Base-by-base conservation (phyloP, 306 rosid genomes). In the Vigna angularis region DNA sequence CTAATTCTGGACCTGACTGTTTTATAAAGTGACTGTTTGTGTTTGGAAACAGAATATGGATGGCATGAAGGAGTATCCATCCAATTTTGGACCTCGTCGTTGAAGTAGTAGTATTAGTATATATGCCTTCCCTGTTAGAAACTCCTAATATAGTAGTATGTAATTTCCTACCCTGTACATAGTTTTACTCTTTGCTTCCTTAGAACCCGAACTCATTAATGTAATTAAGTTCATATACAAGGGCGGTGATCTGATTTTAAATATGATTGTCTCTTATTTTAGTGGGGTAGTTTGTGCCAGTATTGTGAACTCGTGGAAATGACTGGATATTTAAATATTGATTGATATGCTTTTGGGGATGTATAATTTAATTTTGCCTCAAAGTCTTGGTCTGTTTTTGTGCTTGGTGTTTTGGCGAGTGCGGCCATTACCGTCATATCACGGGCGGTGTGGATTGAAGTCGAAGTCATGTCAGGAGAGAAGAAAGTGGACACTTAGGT, bases 51-150 rank as follows among this genome's bases (percentile, higher is more conserved):
- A 76, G 69, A 70, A 81, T 74, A 59, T 87, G 77, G 85, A 76
- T 78, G 85, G 83, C 83, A 68, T 53, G 73, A 51, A 86, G 32
- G 82, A 70, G 58, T 44, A 42, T 61, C 78, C 74, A 75, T 86
- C 87, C 87, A 82, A 83, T 89, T 87, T 87, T 81, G 87, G 84
- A 86, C 91, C 79, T 8, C 62, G 78, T 67, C 79, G 80, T 78
- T 84, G 89, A 87, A 73, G 70, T 72, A 28, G 83, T 84, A 73
- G 74, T 20, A 34, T n/a, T 77, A 68, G 72, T 81, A 81, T 78
- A 82, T 72, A 68, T 83, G 69, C 38, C 64, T 79, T 81, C 56
- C 75, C 7, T 73, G 74, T 78, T 77, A 68, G 68, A 70, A 65
- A 58, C 71, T 70, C 70, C 53, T 48, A 79, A 42, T 62, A 79